Evolutionary conservation across 768 basidiomycete genomes (phyloP).

Genomic region (Boletellus sp.): DNA sequence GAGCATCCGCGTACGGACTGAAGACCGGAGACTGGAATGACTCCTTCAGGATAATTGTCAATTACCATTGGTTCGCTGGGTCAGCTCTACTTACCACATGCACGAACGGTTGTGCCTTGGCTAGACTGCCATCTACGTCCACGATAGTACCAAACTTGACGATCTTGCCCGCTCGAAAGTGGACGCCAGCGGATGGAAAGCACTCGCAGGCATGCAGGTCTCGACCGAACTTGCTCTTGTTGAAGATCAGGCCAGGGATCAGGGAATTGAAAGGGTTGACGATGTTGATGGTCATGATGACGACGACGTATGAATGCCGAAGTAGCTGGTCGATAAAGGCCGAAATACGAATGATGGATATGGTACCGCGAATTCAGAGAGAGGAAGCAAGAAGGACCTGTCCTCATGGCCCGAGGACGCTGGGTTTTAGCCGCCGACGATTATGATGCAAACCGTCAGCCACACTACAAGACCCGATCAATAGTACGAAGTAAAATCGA

Average conservation of each 20-base stretch:
- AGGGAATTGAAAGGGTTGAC: conserved; percentile 14
- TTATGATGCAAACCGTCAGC: conserved; percentile 14
- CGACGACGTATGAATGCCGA: not conserved
- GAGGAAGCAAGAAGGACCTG: not conserved
- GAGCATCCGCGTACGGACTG: not conserved
- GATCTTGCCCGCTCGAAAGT: not conserved
- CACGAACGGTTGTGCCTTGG: conserved; percentile 1
- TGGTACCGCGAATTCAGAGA: not conserved
- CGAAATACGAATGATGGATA: not conserved
- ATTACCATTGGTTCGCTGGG: not conserved
- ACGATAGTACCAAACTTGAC: conserved; percentile 6
- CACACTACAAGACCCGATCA: not conserved
- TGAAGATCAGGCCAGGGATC: not conserved
- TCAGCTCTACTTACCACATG: conserved; percentile 2
- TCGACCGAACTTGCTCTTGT: conserved; percentile 2
- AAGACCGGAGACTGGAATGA: not conserved
- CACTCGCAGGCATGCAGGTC: not conserved
- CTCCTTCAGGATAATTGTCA: not conserved
- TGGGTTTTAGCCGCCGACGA: conserved; percentile 5
- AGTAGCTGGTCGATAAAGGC: not conserved
- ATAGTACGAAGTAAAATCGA: too few relatives aligned
- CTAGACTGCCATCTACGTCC: not conserved
- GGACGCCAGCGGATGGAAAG: not conserved
- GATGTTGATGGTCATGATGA: conserved; percentile 12
- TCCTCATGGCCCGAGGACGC: conserved; percentile 9